Conservation (phyloP, 2,329 filamentous ascomycete genomes). For the Trichoderma asperellum region DNA sequence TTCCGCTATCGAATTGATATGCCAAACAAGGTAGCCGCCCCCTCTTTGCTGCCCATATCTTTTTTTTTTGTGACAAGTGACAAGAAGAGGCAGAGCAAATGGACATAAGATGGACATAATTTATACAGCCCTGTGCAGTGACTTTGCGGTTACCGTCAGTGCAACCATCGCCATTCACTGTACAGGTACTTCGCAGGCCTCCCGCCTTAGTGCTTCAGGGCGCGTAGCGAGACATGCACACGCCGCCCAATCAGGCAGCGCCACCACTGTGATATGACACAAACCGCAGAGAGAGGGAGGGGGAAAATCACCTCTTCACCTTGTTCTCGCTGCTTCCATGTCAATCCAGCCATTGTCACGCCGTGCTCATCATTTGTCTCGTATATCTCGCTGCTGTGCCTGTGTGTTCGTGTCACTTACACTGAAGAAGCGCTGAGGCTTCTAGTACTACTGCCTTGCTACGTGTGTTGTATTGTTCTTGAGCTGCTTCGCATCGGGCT, state of each 20-base stretch:
- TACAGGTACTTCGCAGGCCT: not conserved
- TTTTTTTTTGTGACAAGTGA: not conserved
- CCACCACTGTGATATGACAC: slow-evolving; percentile 13
- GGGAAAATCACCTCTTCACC: not conserved
- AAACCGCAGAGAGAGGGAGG: slow-evolving; percentile 1
- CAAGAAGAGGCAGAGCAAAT: not conserved
- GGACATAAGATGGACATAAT: not conserved
- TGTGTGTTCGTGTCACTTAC: not conserved
- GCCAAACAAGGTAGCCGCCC: not conserved
- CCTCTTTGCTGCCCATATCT: not conserved
- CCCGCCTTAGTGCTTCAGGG: not conserved
- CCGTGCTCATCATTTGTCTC: not conserved
- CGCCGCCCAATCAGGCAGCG: slow-evolving; percentile 21
- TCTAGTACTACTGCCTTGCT: not conserved
- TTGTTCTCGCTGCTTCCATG: not conserved
- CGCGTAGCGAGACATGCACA: not conserved
- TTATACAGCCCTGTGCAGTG: not conserved
- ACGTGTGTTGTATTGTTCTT: not conserved
- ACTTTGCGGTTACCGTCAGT: not conserved
- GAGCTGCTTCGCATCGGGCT: not conserved
- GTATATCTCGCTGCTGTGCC: not conserved
- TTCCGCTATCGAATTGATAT: not conserved
- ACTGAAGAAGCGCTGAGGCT: not conserved
- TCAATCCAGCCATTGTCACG: not conserved
- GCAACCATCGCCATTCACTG: not conserved